Evolutionary conservation across 345 rosid species (phyloP).

Genomic region (Turritis glabra): DNA sequence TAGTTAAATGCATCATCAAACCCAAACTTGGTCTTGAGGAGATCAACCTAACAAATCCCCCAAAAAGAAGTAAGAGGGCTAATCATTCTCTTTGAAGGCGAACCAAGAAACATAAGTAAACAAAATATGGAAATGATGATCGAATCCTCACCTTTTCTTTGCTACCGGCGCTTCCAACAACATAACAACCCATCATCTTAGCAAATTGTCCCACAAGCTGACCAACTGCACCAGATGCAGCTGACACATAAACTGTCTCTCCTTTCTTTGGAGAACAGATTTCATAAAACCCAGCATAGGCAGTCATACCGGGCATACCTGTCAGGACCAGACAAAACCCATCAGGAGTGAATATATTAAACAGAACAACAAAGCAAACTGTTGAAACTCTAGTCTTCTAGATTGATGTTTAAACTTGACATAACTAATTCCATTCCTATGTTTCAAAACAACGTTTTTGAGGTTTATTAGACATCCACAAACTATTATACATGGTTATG

Average conservation of each 20-base stretch:
- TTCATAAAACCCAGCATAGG: constrained; percentile 51
- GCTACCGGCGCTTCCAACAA: constrained; percentile 61
- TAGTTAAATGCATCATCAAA: constrained; percentile 80
- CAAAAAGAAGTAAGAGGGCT: background rate
- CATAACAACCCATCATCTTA: constrained; percentile 52
- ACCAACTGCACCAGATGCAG: constrained; percentile 62
- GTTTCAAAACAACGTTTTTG: background rate
- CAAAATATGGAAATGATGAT: background rate
- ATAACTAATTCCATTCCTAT: background rate
- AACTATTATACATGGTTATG: background rate
- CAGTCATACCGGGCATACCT: constrained; percentile 61
- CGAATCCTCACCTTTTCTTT: constrained; percentile 42
- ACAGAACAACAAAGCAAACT: background rate
- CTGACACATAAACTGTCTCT: constrained; percentile 48
- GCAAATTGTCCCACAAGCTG: constrained; percentile 61
- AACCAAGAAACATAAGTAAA: background rate
- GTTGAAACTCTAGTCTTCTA: background rate
- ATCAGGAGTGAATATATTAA: background rate
- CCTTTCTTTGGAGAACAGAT: constrained; percentile 50
- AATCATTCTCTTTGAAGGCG: background rate
- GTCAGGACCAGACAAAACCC: background rate
- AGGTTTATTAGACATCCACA: no score
- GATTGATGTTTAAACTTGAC: background rate
- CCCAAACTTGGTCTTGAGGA: constrained; percentile 62
- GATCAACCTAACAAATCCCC: constrained; percentile 48